Base-by-base conservation (phyloP, 441 rosid species). In the Populus hybrid region DNA sequence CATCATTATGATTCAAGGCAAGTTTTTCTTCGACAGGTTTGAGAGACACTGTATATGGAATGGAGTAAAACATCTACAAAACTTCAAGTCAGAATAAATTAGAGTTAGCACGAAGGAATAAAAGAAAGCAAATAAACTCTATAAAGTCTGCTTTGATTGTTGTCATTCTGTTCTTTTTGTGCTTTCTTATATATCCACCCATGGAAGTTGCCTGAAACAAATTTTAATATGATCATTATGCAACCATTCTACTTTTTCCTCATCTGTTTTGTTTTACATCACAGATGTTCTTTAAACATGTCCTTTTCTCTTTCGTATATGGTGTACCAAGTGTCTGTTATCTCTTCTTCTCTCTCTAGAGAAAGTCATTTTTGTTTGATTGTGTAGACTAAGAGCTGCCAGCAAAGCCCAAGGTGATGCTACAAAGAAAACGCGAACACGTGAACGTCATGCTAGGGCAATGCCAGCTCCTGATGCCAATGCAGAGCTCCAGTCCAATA, bases 381-480 rank as follows among this genome's bases (percentile, higher is more conserved):
- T 77, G 64, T 65, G 79, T 85, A 95, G 99, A 83, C 87, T 84
- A 80, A 91, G 91, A 87, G 91, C 96, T 71, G 89, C 92, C 82
- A 85, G 79, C 61, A 95, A 88, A 86, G 87, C 88, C 75, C 96
- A 91, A 70, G 92, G 88, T 61, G 96, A 92, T 80, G 88, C 86
- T 82, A 74, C 83, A 73, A 89, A 84, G 91, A 93, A 89, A 85
- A 84, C 85, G 11, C 86, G 97, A 45, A 71, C 86, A 69, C 94
- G 96, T 29, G 91, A 93, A 70, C 93, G 95, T 63, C 82, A 88
- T 73, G 85, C 82, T 72, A 84, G 97, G 84, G 93, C 88, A 23
- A 73, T 87, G 76, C 94, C 94, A 73, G 97, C 95, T 78, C 98
- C 95, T 2, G 98, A 91, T 82, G 98, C 98, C 85, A 95, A 93